Evolutionary conservation across 2,329 filamentous ascomycete genomes (phyloP), one percentile per base, ranked within the genome.

Genomic region (Fusarium camptoceras): DNA sequence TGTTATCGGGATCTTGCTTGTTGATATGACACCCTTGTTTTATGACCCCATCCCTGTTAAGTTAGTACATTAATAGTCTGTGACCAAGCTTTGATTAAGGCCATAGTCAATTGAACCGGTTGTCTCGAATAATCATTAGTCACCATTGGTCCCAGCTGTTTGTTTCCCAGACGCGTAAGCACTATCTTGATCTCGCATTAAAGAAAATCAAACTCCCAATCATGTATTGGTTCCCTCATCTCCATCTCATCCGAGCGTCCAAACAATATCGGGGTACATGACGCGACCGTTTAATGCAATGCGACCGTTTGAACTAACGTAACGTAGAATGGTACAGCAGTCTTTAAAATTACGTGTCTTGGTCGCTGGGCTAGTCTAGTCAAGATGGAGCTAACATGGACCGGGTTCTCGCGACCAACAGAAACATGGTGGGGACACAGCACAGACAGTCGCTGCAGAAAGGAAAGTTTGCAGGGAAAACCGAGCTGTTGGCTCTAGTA

Each of bases 401-500:
- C 49, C 30, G 12, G 58, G 24, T 44, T 44, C 15, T n/a, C 9
- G 14, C 18, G 25, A 34, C 41, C 24, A 64, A 64, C 59, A 46
- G n/a, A 61, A 28, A 24, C 43, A 25, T 37, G 24, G 20, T n/a
- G 28, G 16, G 18, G 9, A 53, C 34, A 37, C 34, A n/a, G 34
- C 34, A 37, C 34, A 37, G 34, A n/a, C n/a, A n/a, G n/a, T 10
- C 34, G 34, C 34, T 37, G 34, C 5, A 37, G 18, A n/a, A 37
- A n/a, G 34, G 22, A 50, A 18, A 16, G 28, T 59, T 34, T 54
- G 27, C 47, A 47, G 9, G 50, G 58, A 11, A 57, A 50, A 16
- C 55, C 46, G 46, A 65, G 12, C 60, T 65, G 62, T 59, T 65
- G 62, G 62, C 46, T 65, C 53, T 65, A 65, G 28, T 18, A 46